Evolutionary conservation across 2,329 filamentous ascomycete genomes (phyloP), one percentile per base, ranked within the genome.

Genomic region (Teratosphaeria destructans): DNA sequence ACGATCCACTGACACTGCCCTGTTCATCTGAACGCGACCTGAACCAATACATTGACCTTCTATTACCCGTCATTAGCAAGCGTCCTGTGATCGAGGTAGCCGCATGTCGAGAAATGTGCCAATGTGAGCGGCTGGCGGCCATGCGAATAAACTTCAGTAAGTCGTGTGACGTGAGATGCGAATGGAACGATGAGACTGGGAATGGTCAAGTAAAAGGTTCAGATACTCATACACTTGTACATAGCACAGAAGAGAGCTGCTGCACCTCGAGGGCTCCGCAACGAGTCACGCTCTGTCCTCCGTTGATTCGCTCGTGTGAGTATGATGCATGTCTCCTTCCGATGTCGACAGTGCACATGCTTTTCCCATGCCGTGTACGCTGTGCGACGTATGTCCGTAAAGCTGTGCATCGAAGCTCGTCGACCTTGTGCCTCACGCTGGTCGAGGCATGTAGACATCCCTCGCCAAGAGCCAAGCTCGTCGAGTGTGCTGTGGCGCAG

Each of bases 241-340:
- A 56, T 59, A 43, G 35, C 23, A 23, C 52, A 11, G 11, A n/a
- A n/a, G 27, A 56, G 53, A 62, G 58, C 58, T 58, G 60, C 58
- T 62, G 58, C 60, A 60, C 58, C 60, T 47, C 52, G 27, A 32
- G 53, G 58, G 52, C 60, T 62, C 60, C 60, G 60, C 56, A 52
- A 56, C 56, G 54, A 47, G 60, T 60, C 58, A 62, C 60, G 60
- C 60, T 60, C 60, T 57, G 35, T 59, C 60, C 54, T 55, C 57
- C 57, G 29, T 53, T 49, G 43, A 23, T 23, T 49, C 43, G 43
- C 43, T 23, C 43, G 16, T 49, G 5, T 19, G 37, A 43, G 11
- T 12, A 43, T 12, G 37, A 16, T 43, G 11, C 35, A 12, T 11
- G 35, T 16, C 35, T 16, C 35, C 37, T 43, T 14, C 16, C 11